These are phyloP conservation scores for Mycena albidolilacea DNA, from an alignment of 768 basidiomycete genomes.

Conservation along the genomic window DNA sequence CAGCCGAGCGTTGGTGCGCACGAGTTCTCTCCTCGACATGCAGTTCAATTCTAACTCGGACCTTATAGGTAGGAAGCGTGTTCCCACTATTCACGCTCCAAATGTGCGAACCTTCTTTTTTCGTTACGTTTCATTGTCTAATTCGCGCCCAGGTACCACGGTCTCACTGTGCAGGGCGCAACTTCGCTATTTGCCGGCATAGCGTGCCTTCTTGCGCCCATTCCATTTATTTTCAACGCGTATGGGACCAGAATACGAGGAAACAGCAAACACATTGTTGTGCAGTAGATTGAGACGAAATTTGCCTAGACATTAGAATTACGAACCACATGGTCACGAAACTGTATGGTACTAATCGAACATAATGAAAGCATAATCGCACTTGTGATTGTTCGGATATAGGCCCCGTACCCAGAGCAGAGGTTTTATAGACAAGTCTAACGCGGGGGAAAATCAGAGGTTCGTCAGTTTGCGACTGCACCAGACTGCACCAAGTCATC, in stretches of 20 bases:
- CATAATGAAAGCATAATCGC: too few species aligned
- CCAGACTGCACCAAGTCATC: too few species aligned
- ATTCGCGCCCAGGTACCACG: constrained; percentile 17
- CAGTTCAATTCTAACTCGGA: not conserved
- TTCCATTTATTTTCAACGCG: constrained; percentile 31
- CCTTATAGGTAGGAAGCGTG: constrained; percentile 25
- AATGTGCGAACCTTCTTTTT: constrained; percentile 10
- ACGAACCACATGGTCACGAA: too few species aligned
- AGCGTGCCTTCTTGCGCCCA: constrained; percentile 36
- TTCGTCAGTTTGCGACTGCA: too few species aligned
- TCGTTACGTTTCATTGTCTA: not conserved
- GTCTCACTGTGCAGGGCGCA: constrained; percentile 33
- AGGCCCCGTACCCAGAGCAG: too few species aligned
- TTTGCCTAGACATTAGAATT: too few species aligned
- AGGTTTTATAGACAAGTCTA: too few species aligned
- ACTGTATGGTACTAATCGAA: too few species aligned
- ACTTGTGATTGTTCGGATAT: too few species aligned
- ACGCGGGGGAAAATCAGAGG: too few species aligned
- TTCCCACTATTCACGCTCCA: constrained; percentile 38
- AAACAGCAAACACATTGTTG: constrained; percentile 20
- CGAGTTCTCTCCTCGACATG: not conserved
- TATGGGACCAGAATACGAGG: constrained; percentile 28
- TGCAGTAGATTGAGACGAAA: not conserved
- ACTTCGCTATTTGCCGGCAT: constrained; percentile 32
- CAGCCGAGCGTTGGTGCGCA: constrained; percentile 30